Base-by-base conservation (phyloP, 2,329 filamentous ascomycete genomes). In the Sporothrix mexicana region DNA sequence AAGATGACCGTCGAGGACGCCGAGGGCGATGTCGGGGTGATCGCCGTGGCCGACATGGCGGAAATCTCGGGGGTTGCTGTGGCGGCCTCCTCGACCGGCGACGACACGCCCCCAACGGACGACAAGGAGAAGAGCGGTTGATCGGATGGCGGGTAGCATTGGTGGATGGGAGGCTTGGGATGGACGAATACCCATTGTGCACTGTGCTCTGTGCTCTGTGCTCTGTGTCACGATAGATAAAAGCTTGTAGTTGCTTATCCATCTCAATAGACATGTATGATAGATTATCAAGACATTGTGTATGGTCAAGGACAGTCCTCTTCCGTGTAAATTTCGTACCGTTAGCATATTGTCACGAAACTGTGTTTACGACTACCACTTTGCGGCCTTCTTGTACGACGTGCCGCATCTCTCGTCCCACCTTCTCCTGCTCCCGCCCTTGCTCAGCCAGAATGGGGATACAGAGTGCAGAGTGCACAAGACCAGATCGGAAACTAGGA, bases 1-100 rank as follows among this genome's bases (percentile, higher is more conserved):
- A 88, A 87, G 80, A 84, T 85, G 62, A 90, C 88, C 2, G 80
- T 89, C 69, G 82, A 82, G 61, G 77, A 79, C 5, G 64, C 36
- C 20, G 71, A 69, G 20, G 64, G 25, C 25, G 71, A 36, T 8
- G 49, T 53, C n/a, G 72, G 25, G n/a, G 53, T 10, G 1, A 64
- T 69, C 2, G 43, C 45, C 36, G 47, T 17, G 5, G 72, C 67
- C 15, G 43, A 47, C 30, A 25, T 41, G 15, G 47, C 25, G 36
- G 47, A 51, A 23, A 59, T 70, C 20, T 13, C 55, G 4, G 69
- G 53, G 23, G 69, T 68, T 17, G 25, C 15, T 6, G 47, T 68
- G 66, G n/a, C 23, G 43, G n/a, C 57, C 20, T 6, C 49, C 30
- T 12, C 36, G 13, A 55, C 13, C 9, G 67, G 43, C n/a, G 51